Evolutionary conservation across 2,329 filamentous ascomycete species (phyloP), one percentile per base, ranked within the genome.

Genomic region (Paraphaeosphaeria sporulosa): DNA sequence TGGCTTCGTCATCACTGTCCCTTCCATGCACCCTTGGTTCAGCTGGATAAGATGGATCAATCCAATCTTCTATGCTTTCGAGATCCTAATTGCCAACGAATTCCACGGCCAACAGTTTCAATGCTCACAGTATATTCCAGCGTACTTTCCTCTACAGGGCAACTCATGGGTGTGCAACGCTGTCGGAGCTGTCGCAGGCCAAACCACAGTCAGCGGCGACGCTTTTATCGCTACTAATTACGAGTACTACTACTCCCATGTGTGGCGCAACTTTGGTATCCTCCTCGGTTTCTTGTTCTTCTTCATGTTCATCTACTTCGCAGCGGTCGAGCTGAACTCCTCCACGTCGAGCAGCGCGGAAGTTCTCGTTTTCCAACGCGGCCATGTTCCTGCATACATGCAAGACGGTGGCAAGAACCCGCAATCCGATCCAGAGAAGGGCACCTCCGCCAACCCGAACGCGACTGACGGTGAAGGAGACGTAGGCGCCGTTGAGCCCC

Each of bases 61-160:
- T 61, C 91, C 92, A 0, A 83, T 96, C 2, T 88, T 87, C 3
- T 96, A 95, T 67, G 87, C 87, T 0, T 96, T 95, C 71, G 92
- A 96, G 75, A 84, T 87, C 0, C 81, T 96, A 17, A 87, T 94
- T 80, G 86, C 91, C 59, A 96, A 96, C 76, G 93, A 97, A 75
- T 75, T 77, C 64, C 6, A 77, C 42, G 73, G 73, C 10, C 71
- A 71, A 19, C 43, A 71, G 19, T 76, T 72, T 23, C 60, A 71
- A 3, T 78, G 80, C 64, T 75, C 77, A 5, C 43, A 65, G 2
- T 73, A 80, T 57, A 68, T 82, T 17, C 80, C 81, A 0, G 58
- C 72, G 8, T 79, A 79, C 55, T 68, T 74, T 27, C 57, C 65
- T 13, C 64, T 61, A 0, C 47, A 58, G 54, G 64, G 71, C 64